Evolutionary conservation across 768 basidiomycete species (phyloP).

Genomic region (Suillus lakei): DNA sequence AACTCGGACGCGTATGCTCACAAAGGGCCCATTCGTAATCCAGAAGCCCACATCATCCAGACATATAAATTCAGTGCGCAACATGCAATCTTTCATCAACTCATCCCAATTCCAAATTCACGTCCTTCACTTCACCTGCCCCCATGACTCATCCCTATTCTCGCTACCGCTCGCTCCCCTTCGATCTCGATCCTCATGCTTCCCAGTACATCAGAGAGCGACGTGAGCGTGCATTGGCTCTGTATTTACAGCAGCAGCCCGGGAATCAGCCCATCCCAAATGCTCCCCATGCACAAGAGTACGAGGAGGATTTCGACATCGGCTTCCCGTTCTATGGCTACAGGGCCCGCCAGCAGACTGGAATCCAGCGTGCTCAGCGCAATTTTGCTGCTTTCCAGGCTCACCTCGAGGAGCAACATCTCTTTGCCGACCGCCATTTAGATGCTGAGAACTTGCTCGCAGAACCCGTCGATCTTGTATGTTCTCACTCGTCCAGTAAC

Average conservation of each 20-base stretch:
- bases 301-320: not conserved
- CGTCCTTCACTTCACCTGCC: not conserved
- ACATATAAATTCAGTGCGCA: not conserved
- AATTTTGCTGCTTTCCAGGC: not conserved
- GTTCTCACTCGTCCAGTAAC: not conserved
- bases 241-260: not conserved
- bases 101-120: not conserved
- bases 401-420: not conserved
- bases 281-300: slow-evolving; percentile 3
- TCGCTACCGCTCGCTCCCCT: not conserved
- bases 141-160: not conserved
- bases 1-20: not conserved
- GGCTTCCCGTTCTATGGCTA: not conserved
- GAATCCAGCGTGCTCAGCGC: not conserved
- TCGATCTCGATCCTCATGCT: slow-evolving; percentile 12
- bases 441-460: not conserved
- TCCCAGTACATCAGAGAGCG: slow-evolving; percentile 30
- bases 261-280: slow-evolving; percentile 5
- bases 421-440: not conserved
- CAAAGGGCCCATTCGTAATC: not conserved
- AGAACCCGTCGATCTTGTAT: not conserved
- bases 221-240: not conserved
- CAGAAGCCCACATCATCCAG: not conserved
- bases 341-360: not conserved
- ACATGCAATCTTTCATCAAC: not conserved